Evolutionary conservation across 164 flowering plant genomes (phyloP).

Genomic region (grape (Vitis vinifera)): DNA sequence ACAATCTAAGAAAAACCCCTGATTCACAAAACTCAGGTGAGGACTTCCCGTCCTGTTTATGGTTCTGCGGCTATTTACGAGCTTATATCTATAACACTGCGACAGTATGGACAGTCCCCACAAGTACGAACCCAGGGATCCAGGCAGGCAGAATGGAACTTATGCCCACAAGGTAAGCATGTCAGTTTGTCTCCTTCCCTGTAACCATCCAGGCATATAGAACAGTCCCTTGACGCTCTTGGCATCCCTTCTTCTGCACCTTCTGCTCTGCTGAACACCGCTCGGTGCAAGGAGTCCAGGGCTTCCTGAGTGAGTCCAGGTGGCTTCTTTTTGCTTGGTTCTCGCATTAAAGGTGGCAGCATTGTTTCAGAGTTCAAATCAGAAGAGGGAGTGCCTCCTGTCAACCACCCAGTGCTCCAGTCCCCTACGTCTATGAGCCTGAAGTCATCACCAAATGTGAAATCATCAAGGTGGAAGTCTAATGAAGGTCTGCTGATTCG

Average conservation of each 20-base stretch:
- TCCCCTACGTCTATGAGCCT: slow-evolving; percentile 44
- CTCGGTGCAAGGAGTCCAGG: slow-evolving; percentile 34
- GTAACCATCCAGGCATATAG: slow-evolving; percentile 65
- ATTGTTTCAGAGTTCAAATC: slow-evolving; percentile 21
- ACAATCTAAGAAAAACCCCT: too few species aligned
- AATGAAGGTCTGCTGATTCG: slow-evolving; percentile 29
- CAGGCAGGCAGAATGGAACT: slow-evolving; percentile 69
- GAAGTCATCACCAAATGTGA: slow-evolving; percentile 31
- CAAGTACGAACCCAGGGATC: slow-evolving; percentile 70
- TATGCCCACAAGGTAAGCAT: slow-evolving; percentile 62
- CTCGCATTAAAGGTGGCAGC: slow-evolving; percentile 7
- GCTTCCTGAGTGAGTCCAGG: slow-evolving; percentile 63
- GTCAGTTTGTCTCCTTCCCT: slow-evolving; percentile 53
- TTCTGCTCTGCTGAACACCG: slow-evolving; percentile 30
- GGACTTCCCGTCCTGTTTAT: too few species aligned
- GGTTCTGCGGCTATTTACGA: too few species aligned
- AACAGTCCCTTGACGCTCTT: slow-evolving; percentile 42
- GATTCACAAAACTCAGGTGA: too few species aligned
- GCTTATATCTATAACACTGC: slow-evolving; percentile 7
- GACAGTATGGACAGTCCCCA: slow-evolving; percentile 91
- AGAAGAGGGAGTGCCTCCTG: slow-evolving; percentile 12
- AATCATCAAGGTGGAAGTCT: slow-evolving; percentile 20
- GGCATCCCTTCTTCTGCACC: slow-evolving; percentile 7
- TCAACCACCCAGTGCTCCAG: slow-evolving; percentile 42
- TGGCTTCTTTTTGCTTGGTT: slow-evolving; percentile 43